Base-by-base conservation (phyloP, 371 early-diverging fungal genomes). In the Mucor mucedo region DNA sequence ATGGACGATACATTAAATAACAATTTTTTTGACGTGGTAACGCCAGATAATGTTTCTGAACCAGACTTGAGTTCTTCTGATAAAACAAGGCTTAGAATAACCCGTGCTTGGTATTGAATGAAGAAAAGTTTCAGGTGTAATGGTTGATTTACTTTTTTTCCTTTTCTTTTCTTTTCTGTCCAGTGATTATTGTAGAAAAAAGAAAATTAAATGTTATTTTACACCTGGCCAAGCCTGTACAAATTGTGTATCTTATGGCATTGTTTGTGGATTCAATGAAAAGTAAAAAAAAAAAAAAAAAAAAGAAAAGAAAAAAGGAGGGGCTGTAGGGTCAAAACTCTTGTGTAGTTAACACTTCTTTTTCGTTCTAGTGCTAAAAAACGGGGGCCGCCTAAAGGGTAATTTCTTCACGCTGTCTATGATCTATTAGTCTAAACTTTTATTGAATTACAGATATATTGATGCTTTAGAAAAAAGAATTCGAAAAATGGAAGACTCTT, bases 341-440 rank as follows among this genome's bases (percentile, higher is more conserved):
- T 21, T 0, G 21, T 21, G 21, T 21, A 21, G 21, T 21, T 56
- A n/a, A 14, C 32, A 10, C 10, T 32, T 60, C 14, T 52, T 58
- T 38, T 47, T 44, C 27, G 32, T 10, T 38, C 21, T 40, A 71
- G 77, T 32, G 70, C 70, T 5, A 75, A 75, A 48, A 82, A 85
- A 45, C 71, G 88, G 48, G 86, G 88, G 8, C 85, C 88, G 49
- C 88, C 87, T 28, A 87, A 87, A 68, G 87, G 87, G 68, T 71
- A 63, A 64, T 32, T 35, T 7, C 21, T 45, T 3, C 33, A 28
- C 13, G 11, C 30, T 39, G 29, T 39, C 10, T 49, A 29, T 49
- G 30, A 5, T 63, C 41, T 16, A 40, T 52, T 58, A 16, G 32
- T 48, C 7, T 38, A 40, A 6, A 4, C 35, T 1, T 35, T 35